Base-by-base conservation (phyloP, 2,329 filamentous ascomycete genomes). In the Paecilomyces dactylethromorphus region DNA sequence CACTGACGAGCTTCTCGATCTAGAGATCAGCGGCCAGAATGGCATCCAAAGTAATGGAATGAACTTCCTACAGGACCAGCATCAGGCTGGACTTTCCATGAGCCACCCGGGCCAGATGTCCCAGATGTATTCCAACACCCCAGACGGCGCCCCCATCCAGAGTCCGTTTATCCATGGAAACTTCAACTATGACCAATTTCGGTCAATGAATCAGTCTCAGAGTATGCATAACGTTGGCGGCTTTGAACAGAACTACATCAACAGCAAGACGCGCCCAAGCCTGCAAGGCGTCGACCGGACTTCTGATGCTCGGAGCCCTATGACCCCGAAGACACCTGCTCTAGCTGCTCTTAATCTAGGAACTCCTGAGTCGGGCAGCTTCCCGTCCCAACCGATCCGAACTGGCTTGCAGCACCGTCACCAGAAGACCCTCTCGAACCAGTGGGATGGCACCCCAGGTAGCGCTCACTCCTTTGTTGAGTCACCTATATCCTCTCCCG, bases 81-180 rank as follows among this genome's bases (percentile, higher is more conserved):
- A 77, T 55, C 81, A 79, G 59, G 76, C 79, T 49, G 75, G 74
- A 24, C 76, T 81, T 33, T 74, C 88, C 39, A 83, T 86, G 60
- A 83, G 88, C 66, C 87, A 90, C 63, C 84, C 87, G 61, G 79
- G 83, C 54, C 87, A 89, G 59, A 86, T 91, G 69, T 88, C 73
- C 13, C 73, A 89, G 69, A 86, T 91, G 62, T 97, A 89, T 75
- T 96, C 93, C 21, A 91, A 90, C 72, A 96, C 92, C 1, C 92
- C 93, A 3, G 93, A 97, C 61, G 91, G 91, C 56, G 89, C 91
- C 56, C 92, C 93, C 5, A 93, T 96, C 61, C 90, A 95, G 69
- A 97, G 92, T 68, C 93, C 93, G 0, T 97, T 92, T 69, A 84
- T 90, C 50, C 85, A 89, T 56, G 79, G 78, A 66, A 87, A 84